Conservation (phyloP, 352 stramenopile genomes). For the Aphanomyces stellatus region DNA sequence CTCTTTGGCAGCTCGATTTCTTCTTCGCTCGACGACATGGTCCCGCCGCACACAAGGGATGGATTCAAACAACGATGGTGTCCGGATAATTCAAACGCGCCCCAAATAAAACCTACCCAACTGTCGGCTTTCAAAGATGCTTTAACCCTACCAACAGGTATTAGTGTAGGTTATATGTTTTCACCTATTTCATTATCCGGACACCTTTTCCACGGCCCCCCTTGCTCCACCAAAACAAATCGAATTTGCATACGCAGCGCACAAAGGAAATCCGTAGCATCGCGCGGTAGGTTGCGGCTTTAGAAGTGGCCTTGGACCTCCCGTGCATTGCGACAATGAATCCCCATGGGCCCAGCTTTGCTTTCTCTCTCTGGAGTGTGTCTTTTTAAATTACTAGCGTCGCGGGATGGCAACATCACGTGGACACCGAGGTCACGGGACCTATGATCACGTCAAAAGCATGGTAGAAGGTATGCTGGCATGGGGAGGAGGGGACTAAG, state of each 20-base stretch:
- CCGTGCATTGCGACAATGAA: neutral
- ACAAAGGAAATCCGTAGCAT: neutral
- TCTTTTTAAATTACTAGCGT: conserved; percentile 12
- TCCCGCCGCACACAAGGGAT: neutral
- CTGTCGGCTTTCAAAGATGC: too few species aligned
- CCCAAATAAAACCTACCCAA: too few species aligned
- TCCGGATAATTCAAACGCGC: neutral
- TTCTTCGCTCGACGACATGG: conserved; percentile 8
- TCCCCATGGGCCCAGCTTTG: neutral
- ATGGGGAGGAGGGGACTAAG: conserved; percentile 5
- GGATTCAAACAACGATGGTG: neutral
- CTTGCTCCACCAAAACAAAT: neutral
- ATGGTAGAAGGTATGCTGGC: conserved; percentile 10
- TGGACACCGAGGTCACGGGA: conserved; percentile 13
- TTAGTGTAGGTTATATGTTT: too few species aligned
- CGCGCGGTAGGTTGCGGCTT: neutral
- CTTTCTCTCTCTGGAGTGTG: neutral
- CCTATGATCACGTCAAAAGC: conserved; percentile 12
- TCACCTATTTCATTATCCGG: conserved; percentile 6
- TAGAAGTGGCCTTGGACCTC: neutral
- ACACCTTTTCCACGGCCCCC: neutral
- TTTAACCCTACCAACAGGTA: too few species aligned
- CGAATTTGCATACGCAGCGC: neutral
- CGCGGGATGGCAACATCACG: conserved; percentile 7
- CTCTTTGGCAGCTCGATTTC: neutral